These are phyloP conservation scores for Scenedesmus sp. DNA, from an alignment of 163 green algal species.

Conservation along the genomic window DNA sequence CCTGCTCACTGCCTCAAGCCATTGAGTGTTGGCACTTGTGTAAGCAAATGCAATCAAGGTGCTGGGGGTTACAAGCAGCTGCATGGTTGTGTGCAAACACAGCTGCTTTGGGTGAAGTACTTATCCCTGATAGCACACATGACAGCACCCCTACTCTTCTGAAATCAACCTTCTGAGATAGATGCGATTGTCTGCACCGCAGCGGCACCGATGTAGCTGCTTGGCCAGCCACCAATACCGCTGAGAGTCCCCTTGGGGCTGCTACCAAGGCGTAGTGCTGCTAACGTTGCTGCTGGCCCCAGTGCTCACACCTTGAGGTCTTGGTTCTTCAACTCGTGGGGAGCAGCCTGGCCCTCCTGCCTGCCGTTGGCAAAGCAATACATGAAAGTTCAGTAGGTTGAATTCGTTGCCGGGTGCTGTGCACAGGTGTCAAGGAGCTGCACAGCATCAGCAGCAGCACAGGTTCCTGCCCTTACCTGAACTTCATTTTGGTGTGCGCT, in stretches of 20 bases:
- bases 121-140: too few species aligned
- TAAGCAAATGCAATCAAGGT: too few species aligned
- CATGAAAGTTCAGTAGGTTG: not conserved
- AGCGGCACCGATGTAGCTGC: too few species aligned
- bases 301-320: conserved; percentile 65
- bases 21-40: too few species aligned
- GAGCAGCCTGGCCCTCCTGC: conserved; percentile 78
- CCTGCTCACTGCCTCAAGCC: too few species aligned
- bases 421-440: not conserved
- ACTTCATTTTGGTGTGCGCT: conserved; percentile 88
- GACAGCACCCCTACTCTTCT: too few species aligned
- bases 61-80: too few species aligned
- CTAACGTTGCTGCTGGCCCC: not conserved
- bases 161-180: too few species aligned
- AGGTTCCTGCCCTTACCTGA: conserved; percentile 66
- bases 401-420: not conserved
- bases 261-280: not conserved
- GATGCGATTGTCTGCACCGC: too few species aligned
- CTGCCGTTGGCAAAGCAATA: conserved; percentile 52
- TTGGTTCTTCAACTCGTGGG: conserved; percentile 64
- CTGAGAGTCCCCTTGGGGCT: not conserved
- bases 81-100: too few species aligned
- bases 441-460: not conserved
- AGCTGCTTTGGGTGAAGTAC: too few species aligned
- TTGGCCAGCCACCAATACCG: too few species aligned